Base-by-base conservation (phyloP, 2,329 filamentous ascomycete genomes). In the Canariomyces notabilis region DNA sequence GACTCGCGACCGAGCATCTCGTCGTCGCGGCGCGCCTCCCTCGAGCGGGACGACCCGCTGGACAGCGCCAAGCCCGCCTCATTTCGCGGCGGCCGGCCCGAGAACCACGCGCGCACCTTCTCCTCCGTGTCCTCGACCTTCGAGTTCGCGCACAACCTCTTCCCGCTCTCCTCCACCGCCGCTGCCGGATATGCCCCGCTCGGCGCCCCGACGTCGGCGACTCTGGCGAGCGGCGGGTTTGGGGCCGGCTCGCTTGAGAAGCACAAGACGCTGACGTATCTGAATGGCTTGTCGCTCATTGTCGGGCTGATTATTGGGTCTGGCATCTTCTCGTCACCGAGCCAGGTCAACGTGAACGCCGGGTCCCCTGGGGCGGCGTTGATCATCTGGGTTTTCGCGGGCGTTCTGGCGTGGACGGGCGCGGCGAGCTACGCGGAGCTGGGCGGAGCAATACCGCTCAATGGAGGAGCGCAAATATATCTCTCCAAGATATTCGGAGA, bases 401-500 rank as follows among this genome's bases (percentile, higher is more conserved):
- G 91, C n/a, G 63, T 96, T 16, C 72, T 98, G 51, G 91, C 91
- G 2, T 98, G 93, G 91, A 98, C 93, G 0, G 91, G 93, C 8
- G 91, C 89, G 0, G 85, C 90, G 19, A 95, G 89, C 57, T 98
- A 95, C 67, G 93, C 93, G 4, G 93, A 98, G 70, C 76, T 98
- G 5, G 93, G 93, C 49, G 91, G 93, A 33, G 90, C 93, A 0
- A 97, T 98, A 54, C 93, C 93, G 5, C 71, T 98, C 19, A 98
- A 97, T 63, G 93, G 93, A 46, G 93, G 93, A 4, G 80, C 93
- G 14, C 93, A 97, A 66, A 84, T 94, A 2, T 98, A 98, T 64
- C 73, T 98, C 35, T 84, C 88, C 55, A 97, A 97, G 69, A 98
- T 95, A 49, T 95, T 96, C 65, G 91, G 91, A 44, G 93, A 98